Percentiles rank a stretch among this genome's conserved stretches.
These are phyloP conservation scores for Nadsonia fulvescens DNA, from an alignment of 805 yeast species.

Conservation along the genomic window DNA sequence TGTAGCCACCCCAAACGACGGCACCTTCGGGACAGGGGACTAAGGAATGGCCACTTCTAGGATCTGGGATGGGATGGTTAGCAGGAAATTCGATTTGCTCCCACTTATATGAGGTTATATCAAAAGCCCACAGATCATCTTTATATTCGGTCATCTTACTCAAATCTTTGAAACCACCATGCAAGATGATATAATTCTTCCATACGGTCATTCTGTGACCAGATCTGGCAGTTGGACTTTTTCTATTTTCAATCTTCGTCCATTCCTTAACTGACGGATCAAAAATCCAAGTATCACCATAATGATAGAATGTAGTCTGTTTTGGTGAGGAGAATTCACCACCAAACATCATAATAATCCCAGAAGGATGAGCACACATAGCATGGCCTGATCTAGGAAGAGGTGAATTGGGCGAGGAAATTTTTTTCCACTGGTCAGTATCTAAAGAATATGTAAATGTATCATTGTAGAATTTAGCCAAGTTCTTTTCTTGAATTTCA, in stretches of 20 bases:
- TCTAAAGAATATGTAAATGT: constrained; percentile 55
- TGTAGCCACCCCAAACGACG: constrained; percentile 80
- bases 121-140: constrained; percentile 83
- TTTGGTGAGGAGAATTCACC: constrained; percentile 96
- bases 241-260: constrained; percentile 65
- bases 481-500: constrained; percentile 34
- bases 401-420: constrained; percentile 72
- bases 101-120: constrained; percentile 81
- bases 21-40: constrained; percentile 68
- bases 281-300: constrained; percentile 88
- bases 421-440: constrained; percentile 62
- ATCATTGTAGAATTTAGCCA: constrained; percentile 66
- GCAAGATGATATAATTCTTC: constrained; percentile 75
- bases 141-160: constrained; percentile 71
- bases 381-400: constrained; percentile 88
- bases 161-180: constrained; percentile 87
- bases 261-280: constrained; percentile 77
- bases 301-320: constrained; percentile 88
- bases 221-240: constrained; percentile 63
- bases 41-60: constrained; percentile 85
- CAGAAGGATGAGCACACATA: constrained; percentile 84
- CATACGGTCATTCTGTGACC: constrained; percentile 84
- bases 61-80: constrained; percentile 67
- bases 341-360: constrained; percentile 72
- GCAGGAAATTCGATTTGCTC: constrained; percentile 72